These are phyloP conservation scores for Tricholoma sp. DNA, from an alignment of 768 basidiomycete genomes.

Conservation along the genomic window DNA sequence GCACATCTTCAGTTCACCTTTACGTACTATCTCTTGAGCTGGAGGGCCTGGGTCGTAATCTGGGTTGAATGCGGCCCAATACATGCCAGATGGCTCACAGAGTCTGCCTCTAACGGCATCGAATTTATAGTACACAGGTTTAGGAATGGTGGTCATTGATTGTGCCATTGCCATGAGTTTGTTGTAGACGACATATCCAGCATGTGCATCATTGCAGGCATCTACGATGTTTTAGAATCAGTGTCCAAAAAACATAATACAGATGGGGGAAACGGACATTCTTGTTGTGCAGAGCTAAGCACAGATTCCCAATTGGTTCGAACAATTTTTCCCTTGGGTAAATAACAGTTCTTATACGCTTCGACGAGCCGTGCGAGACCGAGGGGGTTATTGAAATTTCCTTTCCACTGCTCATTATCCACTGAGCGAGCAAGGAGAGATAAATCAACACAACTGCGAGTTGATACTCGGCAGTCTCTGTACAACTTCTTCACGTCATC, in stretches of 20 bases:
- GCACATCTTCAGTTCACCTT: constrained; percentile 9
- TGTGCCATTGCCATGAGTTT: constrained; percentile 40
- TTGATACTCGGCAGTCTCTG: constrained; percentile 38
- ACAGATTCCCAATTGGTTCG: constrained; percentile 65
- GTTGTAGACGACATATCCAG: constrained; percentile 50
- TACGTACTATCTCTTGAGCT: constrained; percentile 34
- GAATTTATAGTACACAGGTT: constrained; percentile 51
- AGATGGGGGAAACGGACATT: constrained; percentile 48
- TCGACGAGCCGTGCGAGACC: constrained; percentile 65
- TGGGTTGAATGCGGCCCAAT: constrained; percentile 59
- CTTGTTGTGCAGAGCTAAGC: constrained; percentile 42
- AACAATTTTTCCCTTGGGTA: constrained; percentile 57
- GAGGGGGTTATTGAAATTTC: constrained; percentile 53
- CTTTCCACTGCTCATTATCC: constrained; percentile 71
- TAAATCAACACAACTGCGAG: constrained; percentile 60
- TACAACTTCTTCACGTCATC: constrained; percentile 67
- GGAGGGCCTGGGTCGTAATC: constrained; percentile 69
- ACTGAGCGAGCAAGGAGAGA: constrained; percentile 63
- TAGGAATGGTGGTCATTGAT: constrained; percentile 27
- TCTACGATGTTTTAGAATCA: constrained; percentile 34
- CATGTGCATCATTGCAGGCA: constrained; percentile 68
- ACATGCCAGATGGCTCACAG: constrained; percentile 35
- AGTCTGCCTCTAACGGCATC: constrained; percentile 43
- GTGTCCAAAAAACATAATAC: neutral
- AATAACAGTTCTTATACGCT: constrained; percentile 44